phyloP scores from a whole-genome alignment of 352 stramenopile species.

The Ophiocytium majus region DNA sequence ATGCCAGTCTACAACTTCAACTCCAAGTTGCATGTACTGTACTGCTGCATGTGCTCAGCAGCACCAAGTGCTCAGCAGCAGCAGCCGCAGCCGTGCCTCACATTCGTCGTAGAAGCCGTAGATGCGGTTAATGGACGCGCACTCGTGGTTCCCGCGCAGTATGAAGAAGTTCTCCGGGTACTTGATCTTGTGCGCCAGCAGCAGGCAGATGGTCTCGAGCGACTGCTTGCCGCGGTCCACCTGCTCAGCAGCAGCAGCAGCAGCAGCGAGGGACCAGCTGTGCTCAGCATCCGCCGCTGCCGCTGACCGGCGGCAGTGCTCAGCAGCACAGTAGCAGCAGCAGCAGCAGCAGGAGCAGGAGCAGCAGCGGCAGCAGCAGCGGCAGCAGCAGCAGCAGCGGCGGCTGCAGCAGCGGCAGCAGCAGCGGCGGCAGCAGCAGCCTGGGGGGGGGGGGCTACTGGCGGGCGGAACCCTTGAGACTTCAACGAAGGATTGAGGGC shows the following conservation, averaged over 20 bases:
- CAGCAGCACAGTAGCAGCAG: background rate
- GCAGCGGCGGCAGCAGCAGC: background rate
- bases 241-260: too few species aligned
- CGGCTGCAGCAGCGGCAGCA: background rate
- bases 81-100: conserved; percentile 17
- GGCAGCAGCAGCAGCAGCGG: background rate
- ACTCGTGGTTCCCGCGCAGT: conserved; percentile 97
- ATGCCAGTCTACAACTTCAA: background rate
- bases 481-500: too few species aligned
- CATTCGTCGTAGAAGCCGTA: conserved; percentile 99
- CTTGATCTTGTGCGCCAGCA: conserved; percentile 98
- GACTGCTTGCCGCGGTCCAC: conserved; percentile 90
- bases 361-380: background rate
- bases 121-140: conserved; percentile 95
- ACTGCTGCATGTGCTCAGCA: background rate
- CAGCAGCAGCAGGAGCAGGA: background rate
- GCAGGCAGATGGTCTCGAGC: conserved; percentile 94
- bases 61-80: background rate
- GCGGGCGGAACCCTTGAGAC: too few species aligned
- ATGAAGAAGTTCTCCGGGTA: conserved; percentile 97
- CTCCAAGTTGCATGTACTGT: background rate
- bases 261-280: background rate
- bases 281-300: background rate
- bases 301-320: background rate
- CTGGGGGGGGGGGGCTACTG: too few species aligned